A percentile compares a stretch with the other conserved stretches of the same genome.
Conservation (phyloP, 345 rosid genomes). For the Streptanthus diversifolius region DNA sequence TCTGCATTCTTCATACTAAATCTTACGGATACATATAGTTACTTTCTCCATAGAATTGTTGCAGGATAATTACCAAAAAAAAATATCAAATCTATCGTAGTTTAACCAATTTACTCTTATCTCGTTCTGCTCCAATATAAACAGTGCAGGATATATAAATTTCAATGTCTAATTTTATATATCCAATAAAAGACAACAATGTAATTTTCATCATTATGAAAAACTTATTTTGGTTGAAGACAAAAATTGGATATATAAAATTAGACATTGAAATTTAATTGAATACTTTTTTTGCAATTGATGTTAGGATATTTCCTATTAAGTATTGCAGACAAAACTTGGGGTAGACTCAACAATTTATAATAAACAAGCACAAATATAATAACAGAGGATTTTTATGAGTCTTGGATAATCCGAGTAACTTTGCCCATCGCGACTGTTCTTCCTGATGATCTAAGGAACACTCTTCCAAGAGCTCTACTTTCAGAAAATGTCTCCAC, state of each 20-base stretch:
- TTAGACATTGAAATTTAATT: background rate
- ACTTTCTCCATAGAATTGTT: background rate
- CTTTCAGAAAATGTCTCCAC: constrained; percentile 63
- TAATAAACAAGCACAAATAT: constrained; percentile 7
- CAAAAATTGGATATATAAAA: background rate
- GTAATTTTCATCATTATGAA: background rate
- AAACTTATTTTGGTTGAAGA: background rate
- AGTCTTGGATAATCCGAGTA: constrained; percentile 55
- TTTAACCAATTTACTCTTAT: background rate
- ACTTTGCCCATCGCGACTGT: constrained; percentile 71
- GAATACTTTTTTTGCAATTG: background rate
- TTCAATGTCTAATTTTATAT: too few species aligned
- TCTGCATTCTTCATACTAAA: background rate
- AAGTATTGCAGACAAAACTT: constrained; percentile 27
- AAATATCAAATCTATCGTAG: background rate
- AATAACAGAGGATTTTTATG: background rate
- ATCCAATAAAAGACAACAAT: too few species aligned
- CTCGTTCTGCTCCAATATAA: too few species aligned
- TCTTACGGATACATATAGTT: background rate
- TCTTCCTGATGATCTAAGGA: constrained; percentile 74
- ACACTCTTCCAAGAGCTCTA: constrained; percentile 86
- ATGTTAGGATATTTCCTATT: background rate
- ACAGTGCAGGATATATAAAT: too few species aligned
- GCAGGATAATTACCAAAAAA: background rate
- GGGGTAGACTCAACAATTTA: background rate